Base-by-base conservation (phyloP, 1,284 basidiomycete species). In the Fomitopsis schrenkii region DNA sequence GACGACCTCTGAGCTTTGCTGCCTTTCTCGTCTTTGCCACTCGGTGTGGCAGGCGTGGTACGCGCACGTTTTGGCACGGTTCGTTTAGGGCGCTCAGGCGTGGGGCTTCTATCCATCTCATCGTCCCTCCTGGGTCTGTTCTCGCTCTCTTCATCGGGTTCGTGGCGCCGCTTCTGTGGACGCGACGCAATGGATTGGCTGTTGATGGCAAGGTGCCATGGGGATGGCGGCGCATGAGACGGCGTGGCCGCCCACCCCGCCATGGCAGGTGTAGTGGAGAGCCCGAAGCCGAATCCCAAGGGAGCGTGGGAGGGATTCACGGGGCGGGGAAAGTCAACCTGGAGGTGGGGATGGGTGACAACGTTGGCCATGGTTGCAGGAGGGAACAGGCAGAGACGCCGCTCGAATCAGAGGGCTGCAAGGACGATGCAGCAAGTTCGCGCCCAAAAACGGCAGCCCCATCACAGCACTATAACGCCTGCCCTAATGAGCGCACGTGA, bases 101-200 rank as follows among this genome's bases (percentile, higher is more conserved):
- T 90, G 10, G 90, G 90, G 66, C 90, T 91, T 64, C 89, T 81
- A 71, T 92, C 90, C 90, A 92, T 92, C 19, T 84, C 80, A 62
- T 87, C 82, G 66, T 91, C 89, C 58, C 80, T 74, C 45, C 72
- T 73, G 22, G 67, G 70, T 64, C 61, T 77, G 75, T 63, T 70
- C 62, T 83, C 72, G 28, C 75, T 80, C 22, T 77, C 76, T 22
- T 81, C 87, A 38, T 89, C 86, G 2, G 75, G 71, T 58, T 91
- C 90, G 63, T 81, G 78, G 57, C 87, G 78, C 60, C 90, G 77
- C 71, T 92, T 92, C 69, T 82, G 79, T 10, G 73, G 66, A 48
- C 84, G 80, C 26, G 69, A 70, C 73, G 61, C 76, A 70, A 69
- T 75, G 76, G 73, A 59, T 67, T 71, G 71, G 54, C 61, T 67